Evolutionary conservation across 2,329 filamentous ascomycete species (phyloP).

Genomic region (Aspergillus phoenicis): DNA sequence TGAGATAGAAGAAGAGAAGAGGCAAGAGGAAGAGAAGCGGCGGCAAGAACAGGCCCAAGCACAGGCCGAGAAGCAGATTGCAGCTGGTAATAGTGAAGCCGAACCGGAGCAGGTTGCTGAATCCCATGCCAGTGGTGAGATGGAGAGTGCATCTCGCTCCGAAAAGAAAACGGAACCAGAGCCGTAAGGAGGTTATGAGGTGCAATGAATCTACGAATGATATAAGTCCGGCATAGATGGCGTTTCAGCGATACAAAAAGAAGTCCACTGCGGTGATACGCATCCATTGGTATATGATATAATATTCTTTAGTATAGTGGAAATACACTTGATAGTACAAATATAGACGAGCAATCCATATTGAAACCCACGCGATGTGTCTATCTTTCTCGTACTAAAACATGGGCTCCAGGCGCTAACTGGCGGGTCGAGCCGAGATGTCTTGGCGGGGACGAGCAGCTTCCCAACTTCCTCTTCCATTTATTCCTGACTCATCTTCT

Average conservation of each 20-base stretch:
- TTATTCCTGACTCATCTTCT: not conserved
- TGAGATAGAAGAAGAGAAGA: constrained; percentile 29
- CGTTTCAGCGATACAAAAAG: not conserved
- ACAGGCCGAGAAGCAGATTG: not conserved
- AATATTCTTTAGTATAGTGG: not conserved
- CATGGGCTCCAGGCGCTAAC: not conserved
- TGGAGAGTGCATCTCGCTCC: not conserved
- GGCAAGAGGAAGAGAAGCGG: constrained; percentile 13
- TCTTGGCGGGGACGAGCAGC: not conserved
- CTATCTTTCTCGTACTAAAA: no score
- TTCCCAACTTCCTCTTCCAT: not conserved
- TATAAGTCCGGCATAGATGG: not conserved
- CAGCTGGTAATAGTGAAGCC: not conserved
- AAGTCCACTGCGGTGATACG: not conserved
- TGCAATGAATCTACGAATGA: not conserved
- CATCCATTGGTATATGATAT: not conserved
- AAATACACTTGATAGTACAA: no score
- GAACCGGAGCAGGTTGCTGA: not conserved
- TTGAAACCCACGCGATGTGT: no score
- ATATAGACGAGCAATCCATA: no score
- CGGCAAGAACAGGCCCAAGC: constrained; percentile 35
- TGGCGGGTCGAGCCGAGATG: not conserved
- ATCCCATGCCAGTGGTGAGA: not conserved
- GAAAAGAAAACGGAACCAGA: not conserved
- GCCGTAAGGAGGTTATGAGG: not conserved